These are phyloP conservation scores for Malassezia pachydermatis DNA, from an alignment of 1,284 basidiomycete species.

Conservation along the genomic window DNA sequence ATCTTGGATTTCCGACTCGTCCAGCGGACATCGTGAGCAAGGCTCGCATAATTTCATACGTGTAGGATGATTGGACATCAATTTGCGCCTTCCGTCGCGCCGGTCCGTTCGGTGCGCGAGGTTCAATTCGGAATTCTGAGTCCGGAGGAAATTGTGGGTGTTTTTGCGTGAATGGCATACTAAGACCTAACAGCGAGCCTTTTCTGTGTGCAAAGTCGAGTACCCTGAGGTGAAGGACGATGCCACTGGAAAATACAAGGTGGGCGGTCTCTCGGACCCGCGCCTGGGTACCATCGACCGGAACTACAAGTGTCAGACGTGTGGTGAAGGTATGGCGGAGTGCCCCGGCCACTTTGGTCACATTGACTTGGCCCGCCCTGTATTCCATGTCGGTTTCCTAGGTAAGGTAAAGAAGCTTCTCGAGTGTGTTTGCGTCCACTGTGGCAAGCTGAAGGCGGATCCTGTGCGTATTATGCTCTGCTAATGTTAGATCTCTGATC, in stretches of 20 bases:
- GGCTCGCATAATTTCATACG: background rate
- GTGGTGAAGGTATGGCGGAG: constrained; percentile 61
- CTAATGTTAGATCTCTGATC: constrained; percentile 29
- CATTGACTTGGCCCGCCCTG: constrained; percentile 89
- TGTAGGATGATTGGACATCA: constrained; percentile 26
- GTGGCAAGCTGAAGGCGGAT: constrained; percentile 93
- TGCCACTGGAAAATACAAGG: constrained; percentile 63
- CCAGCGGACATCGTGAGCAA: no score
- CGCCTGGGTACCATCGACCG: constrained; percentile 95
- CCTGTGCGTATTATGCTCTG: constrained; percentile 20
- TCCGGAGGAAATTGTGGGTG: constrained; percentile 79
- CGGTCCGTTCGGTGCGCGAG: constrained; percentile 70
- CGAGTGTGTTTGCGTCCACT: constrained; percentile 96
- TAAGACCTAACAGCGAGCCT: constrained; percentile 61
- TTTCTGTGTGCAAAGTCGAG: constrained; percentile 95
- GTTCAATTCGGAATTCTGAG: constrained; percentile 99
- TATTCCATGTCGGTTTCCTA: constrained; percentile 94
- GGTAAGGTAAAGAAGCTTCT: constrained; percentile 99
- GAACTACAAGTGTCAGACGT: constrained; percentile 99
- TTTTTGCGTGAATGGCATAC: constrained; percentile 14
- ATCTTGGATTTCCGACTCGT: no score
- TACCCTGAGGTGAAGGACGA: constrained; percentile 98
- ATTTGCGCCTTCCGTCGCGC: constrained; percentile 74
- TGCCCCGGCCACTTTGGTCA: constrained; percentile 94
- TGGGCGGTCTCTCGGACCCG: constrained; percentile 88